Conservation (phyloP, 331 rosid genomes). For the Spiraea crenata region DNA sequence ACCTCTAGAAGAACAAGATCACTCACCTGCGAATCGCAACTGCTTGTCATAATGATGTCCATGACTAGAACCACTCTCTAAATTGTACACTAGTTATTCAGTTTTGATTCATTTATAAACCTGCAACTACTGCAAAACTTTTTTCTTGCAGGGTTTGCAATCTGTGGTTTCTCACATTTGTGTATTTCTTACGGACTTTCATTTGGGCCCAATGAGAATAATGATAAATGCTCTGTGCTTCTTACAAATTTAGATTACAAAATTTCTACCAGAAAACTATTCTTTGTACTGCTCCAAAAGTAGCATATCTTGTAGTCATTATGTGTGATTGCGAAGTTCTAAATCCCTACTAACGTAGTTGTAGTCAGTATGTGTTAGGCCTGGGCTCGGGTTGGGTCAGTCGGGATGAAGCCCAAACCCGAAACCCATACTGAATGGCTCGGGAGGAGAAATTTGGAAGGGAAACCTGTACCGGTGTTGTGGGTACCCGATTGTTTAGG, state of each 20-base stretch:
- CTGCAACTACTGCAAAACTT: conserved; percentile 16
- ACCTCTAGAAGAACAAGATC: conserved; percentile 3
- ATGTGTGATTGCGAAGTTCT: too few relatives aligned
- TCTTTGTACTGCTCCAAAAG: too few relatives aligned
- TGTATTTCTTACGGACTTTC: background rate
- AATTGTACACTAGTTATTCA: conserved; percentile 3
- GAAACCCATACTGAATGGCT: too few relatives aligned
- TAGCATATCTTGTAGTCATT: too few relatives aligned
- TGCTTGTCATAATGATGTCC: background rate
- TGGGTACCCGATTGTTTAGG: too few relatives aligned
- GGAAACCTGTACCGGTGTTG: too few relatives aligned
- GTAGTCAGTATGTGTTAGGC: too few relatives aligned
- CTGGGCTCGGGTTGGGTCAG: too few relatives aligned
- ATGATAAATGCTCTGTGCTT: background rate
- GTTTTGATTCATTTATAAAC: background rate
- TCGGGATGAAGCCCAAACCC: too few relatives aligned
- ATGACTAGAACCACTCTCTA: background rate
- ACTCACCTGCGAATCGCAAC: background rate
- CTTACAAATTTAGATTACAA: background rate
- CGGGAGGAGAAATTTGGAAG: too few relatives aligned
- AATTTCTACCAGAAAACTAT: background rate
- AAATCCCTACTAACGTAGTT: too few relatives aligned
- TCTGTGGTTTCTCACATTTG: background rate
- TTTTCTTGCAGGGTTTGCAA: conserved; percentile 10
- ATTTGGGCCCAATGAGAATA: background rate